Evolutionary conservation across 2,329 filamentous ascomycete species (phyloP).

Genomic region (Capronia americana): DNA sequence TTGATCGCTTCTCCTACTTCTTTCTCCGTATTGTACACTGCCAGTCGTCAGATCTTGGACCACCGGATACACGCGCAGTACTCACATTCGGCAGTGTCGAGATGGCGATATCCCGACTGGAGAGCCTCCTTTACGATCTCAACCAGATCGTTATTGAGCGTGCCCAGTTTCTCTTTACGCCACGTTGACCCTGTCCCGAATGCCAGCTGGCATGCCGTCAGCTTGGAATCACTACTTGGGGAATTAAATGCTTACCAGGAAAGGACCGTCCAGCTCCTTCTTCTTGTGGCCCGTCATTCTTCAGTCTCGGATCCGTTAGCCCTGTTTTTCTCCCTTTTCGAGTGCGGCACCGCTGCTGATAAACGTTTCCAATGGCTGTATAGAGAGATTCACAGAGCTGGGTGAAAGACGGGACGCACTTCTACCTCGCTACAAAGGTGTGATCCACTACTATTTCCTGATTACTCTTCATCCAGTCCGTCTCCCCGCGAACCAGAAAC

Average conservation of each 20-base stretch:
- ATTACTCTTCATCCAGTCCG: constrained; percentile 12
- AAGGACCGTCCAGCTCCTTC: constrained; percentile 7
- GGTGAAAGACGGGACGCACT: too few relatives aligned
- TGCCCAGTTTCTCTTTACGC: constrained; percentile 10
- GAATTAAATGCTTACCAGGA: constrained; percentile 7
- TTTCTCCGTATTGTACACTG: constrained; percentile 63
- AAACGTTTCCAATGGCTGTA: background rate
- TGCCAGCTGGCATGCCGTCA: constrained; percentile 10
- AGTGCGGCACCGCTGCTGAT: background rate
- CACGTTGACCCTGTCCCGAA: constrained; percentile 21
- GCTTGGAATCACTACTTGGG: background rate
- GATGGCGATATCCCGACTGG: constrained; percentile 14
- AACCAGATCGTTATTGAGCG: constrained; percentile 9
- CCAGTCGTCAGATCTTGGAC: background rate
- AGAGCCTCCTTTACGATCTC: constrained; percentile 20
- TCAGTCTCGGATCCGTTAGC: background rate
- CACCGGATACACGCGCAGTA: too few relatives aligned
- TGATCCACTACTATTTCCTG: background rate
- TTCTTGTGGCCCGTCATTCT: constrained; percentile 11
- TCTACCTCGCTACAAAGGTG: too few relatives aligned
- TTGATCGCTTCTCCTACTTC: constrained; percentile 68
- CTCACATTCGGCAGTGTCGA: constrained; percentile 20
- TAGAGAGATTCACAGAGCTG: too few relatives aligned
- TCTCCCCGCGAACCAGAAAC: background rate
- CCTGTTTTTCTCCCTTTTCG: background rate